phyloP scores from a whole-genome alignment of 768 basidiomycete species.

The Termitomyces eurrhizus region DNA sequence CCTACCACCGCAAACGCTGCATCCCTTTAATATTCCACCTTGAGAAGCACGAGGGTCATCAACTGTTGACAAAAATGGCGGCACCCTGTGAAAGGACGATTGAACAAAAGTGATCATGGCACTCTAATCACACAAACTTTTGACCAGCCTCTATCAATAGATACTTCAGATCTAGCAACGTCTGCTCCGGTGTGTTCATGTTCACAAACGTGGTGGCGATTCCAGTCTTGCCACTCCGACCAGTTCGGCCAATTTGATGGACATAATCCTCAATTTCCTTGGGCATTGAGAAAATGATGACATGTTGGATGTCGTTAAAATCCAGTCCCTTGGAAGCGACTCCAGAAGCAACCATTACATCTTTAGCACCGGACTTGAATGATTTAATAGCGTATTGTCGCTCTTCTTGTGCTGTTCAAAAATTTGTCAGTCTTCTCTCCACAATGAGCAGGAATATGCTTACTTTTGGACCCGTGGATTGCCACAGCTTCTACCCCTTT shows the following conservation, averaged over 20 bases:
- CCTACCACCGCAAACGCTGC: conserved; percentile 92
- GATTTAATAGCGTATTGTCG: conserved; percentile 98
- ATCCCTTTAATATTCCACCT: conserved; percentile 78
- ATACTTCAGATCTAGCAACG: conserved; percentile 94
- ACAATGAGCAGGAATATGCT: conserved; percentile 19
- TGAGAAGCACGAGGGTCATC: conserved; percentile 87
- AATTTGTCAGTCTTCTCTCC: not conserved
- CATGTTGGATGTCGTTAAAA: conserved; percentile 98
- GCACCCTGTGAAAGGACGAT: conserved; percentile 57
- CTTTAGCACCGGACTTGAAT: conserved; percentile 95
- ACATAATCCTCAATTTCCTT: conserved; percentile 99
- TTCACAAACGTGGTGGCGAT: conserved; percentile 99
- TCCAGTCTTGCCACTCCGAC: conserved; percentile 95
- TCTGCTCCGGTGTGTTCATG: conserved; percentile 96
- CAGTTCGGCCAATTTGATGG: conserved; percentile 98
- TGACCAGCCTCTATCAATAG: conserved; percentile 96
- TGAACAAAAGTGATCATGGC: conserved; percentile 1
- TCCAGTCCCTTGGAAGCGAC: conserved; percentile 98
- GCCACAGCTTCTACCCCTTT: conserved; percentile 99
- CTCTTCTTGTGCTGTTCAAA: conserved; percentile 83
- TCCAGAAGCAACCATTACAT: conserved; percentile 98
- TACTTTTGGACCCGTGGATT: conserved; percentile 97
- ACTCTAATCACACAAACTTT: conserved; percentile 55
- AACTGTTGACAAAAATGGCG: conserved; percentile 84
- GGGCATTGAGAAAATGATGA: conserved; percentile 99